Evolutionary conservation across 1,284 basidiomycete genomes (phyloP), one percentile per base, ranked within the genome.

Genomic region (Cutaneotrichosporon spelunceum): DNA sequence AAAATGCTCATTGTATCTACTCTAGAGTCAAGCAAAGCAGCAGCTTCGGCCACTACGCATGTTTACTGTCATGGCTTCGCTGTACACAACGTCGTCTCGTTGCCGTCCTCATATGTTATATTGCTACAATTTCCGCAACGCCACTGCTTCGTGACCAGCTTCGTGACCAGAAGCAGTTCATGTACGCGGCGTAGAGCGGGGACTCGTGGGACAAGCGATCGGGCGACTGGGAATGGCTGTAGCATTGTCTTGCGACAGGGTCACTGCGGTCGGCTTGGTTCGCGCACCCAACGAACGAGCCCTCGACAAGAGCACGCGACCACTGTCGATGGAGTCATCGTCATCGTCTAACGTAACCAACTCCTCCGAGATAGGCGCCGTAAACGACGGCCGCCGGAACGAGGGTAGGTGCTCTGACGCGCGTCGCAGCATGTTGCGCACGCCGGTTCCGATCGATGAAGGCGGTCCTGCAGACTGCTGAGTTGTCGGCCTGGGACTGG

Each of bases 371-470:
- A 56, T 33, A 10, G 44, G 30, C 4, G 47, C 33, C 10, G 55
- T 53, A 5, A 63, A 59, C 8, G 68, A 69, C 4, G 68, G 68
- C 23, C 68, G 60, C 10, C 67, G 58, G 29, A 72, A 70, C 5
- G 63, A 65, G 0, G 70, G 67, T 0, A 73, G 52, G 55, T 74
- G 72, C 42, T 72, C 74, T 0, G 74, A 75, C 7, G 74, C 72
- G 21, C 74, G 61, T 3, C 73, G 65, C 3, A 74, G 44, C 8
- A 73, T 67, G n/a, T 60, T 59, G 6, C 67, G 63, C 4, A 72
- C 60, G 3, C 68, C 68, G 2, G 39, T 42, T 13, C 42, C 54
- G 29, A 49, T 24, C n/a, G 57, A 50, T 8, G 57, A 36, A 19
- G 30, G 42, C 13, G 39, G 33, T 7, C 19, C 48, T n/a, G 19